Percentiles rank a stretch among this genome's conserved stretches.
Evolutionary conservation across 345 rosid genomes (phyloP).

Genomic region (Citropsis articulata): DNA sequence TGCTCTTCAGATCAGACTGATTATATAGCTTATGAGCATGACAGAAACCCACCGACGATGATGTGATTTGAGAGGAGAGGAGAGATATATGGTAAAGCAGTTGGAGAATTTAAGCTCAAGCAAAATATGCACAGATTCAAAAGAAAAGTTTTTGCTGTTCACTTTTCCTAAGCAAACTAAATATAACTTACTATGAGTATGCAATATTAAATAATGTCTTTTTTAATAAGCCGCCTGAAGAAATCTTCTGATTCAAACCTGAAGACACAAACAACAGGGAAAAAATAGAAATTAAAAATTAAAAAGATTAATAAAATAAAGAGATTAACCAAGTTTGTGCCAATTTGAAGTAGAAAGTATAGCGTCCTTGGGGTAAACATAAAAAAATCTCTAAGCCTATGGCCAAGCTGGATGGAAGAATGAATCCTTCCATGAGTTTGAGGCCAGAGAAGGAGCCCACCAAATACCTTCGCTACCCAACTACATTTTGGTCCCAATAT

Average conservation of each 20-base stretch:
- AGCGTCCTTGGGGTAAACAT: background rate
- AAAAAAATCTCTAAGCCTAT: background rate
- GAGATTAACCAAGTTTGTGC: background rate
- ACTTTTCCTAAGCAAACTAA: background rate
- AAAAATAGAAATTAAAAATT: background rate
- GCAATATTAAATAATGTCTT: slow-evolving; percentile 68
- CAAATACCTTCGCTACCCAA: background rate
- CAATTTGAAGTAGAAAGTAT: background rate
- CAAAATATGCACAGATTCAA: background rate
- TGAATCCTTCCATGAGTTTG: background rate
- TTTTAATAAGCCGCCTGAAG: slow-evolving; percentile 60
- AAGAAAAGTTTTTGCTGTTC: background rate
- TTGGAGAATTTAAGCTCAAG: background rate
- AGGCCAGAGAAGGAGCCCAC: background rate
- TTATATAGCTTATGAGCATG: background rate
- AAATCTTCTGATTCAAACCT: slow-evolving; percentile 86
- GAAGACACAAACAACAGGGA: slow-evolving; percentile 17
- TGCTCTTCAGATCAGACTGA: background rate
- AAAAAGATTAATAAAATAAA: no score
- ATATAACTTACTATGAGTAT: slow-evolving; percentile 60
- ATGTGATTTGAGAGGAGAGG: background rate
- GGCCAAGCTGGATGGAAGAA: background rate
- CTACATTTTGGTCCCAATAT: background rate
- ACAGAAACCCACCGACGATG: background rate
- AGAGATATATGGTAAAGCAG: background rate